Evolutionary conservation across 2,329 filamentous ascomycete genomes (phyloP).

Genomic region (Chaetomiaceae sp.): DNA sequence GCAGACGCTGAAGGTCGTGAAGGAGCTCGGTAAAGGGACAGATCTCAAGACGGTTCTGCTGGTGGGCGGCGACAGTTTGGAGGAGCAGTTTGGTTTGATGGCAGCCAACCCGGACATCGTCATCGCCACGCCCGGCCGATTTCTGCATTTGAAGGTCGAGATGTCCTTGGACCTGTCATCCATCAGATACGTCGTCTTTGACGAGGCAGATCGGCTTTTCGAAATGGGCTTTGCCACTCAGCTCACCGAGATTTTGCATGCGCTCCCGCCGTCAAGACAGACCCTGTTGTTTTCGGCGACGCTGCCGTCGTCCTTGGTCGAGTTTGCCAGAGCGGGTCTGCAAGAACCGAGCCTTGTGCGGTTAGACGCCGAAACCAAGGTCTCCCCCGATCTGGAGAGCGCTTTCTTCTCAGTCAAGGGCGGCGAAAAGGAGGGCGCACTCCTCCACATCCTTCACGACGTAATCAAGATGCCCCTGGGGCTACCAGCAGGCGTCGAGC

Average conservation of each 20-base stretch:
- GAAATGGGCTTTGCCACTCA: slow-evolving; percentile 98
- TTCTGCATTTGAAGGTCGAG: slow-evolving; percentile 93
- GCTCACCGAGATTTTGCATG: slow-evolving; percentile 85
- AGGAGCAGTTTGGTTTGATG: slow-evolving; percentile 93
- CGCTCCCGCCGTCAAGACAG: slow-evolving; percentile 75
- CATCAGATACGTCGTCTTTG: slow-evolving; percentile 90
- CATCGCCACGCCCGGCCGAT: slow-evolving; percentile 93
- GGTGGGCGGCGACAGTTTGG: slow-evolving; percentile 90
- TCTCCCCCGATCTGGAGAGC: slow-evolving; percentile 91
- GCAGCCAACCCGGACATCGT: slow-evolving; percentile 93
- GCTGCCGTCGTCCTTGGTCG: slow-evolving; percentile 85
- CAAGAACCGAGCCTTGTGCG: slow-evolving; percentile 88
- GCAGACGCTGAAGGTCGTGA: slow-evolving; percentile 93
- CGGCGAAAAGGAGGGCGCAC: slow-evolving; percentile 85
- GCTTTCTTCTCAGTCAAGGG: slow-evolving; percentile 93
- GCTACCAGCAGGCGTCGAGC: slow-evolving; percentile 46
- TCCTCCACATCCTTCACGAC: slow-evolving; percentile 83
- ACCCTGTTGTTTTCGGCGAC: slow-evolving; percentile 95
- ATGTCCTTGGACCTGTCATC: slow-evolving; percentile 90
- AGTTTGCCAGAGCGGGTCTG: slow-evolving; percentile 88
- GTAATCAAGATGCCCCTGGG: slow-evolving; percentile 84
- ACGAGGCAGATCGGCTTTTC: slow-evolving; percentile 93
- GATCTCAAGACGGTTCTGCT: slow-evolving; percentile 86
- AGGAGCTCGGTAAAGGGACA: slow-evolving; percentile 84
- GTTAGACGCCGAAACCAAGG: slow-evolving; percentile 88